Evolutionary conservation across 768 basidiomycete genomes (phyloP).

Genomic region (Flagelloscypha sp.): DNA sequence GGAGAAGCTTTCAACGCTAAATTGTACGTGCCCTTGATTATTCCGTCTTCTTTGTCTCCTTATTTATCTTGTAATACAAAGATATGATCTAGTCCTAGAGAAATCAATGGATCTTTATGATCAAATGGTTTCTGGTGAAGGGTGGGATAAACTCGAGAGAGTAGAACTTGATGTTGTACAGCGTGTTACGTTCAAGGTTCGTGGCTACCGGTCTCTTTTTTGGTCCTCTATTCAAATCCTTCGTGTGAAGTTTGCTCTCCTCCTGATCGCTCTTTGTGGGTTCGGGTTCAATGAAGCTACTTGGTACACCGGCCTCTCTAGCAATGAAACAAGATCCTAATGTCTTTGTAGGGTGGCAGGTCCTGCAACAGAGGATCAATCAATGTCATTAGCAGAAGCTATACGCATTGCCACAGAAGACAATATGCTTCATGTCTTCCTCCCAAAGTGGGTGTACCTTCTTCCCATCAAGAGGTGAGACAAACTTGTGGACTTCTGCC

Average conservation of each 20-base stretch:
- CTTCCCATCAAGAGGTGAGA: conserved; percentile 29
- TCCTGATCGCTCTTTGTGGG: conserved; percentile 37
- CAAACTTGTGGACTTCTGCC: background rate
- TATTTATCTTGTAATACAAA: conserved; percentile 7
- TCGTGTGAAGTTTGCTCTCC: conserved; percentile 30
- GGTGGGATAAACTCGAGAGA: conserved; percentile 22
- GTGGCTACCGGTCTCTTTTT: too few species aligned
- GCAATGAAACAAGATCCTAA: background rate
- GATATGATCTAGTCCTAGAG: conserved; percentile 35
- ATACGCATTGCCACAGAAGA: conserved; percentile 26
- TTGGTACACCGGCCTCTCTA: background rate
- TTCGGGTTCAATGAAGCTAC: conserved; percentile 34
- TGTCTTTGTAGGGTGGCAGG: conserved; percentile 20
- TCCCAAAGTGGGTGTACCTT: conserved; percentile 30
- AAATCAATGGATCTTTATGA: conserved; percentile 27
- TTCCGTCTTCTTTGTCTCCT: background rate
- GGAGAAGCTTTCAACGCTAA: conserved; percentile 36
- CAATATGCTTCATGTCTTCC: conserved; percentile 15
- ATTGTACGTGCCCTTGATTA: conserved; percentile 20
- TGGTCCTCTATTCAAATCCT: background rate
- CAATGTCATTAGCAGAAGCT: conserved; percentile 30
- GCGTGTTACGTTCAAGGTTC: conserved; percentile 27
- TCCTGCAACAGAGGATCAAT: conserved; percentile 26
- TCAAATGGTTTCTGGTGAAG: conserved; percentile 30
- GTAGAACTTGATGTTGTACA: conserved; percentile 25